Evolutionary conservation across 2,329 filamentous ascomycete species (phyloP), one percentile per base, ranked within the genome.

Genomic region (Chaetomiaceae sp.): DNA sequence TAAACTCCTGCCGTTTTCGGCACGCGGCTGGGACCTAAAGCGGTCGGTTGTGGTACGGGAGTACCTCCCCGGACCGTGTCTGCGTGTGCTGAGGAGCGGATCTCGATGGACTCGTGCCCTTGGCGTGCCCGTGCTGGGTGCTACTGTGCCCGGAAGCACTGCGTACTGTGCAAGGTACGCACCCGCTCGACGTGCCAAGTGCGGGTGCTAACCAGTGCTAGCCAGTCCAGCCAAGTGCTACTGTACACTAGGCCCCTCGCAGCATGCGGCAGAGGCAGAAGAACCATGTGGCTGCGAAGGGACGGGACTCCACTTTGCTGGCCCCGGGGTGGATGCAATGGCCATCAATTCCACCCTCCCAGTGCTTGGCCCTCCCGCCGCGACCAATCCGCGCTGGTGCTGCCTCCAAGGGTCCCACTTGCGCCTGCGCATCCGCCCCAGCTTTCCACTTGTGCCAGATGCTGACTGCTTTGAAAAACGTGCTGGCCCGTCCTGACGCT

Each of bases 401-500:
- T 9, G 32, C 19, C 39, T 39, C 41, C 48, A 47, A 42, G 30
- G 39, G 27, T 49, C 47, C 49, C 50, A 47, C 41, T 39, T 11
- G 6, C 15, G 34, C 42, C 38, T 35, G 45, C 45, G 32, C 35
- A 33, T 36, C 46, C 41, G 45, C 49, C 45, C 48, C 45, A 42
- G 40, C 40, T 40, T 44, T 44, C 43, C 40, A 45, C 50, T 42
- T 38, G 51, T 49, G 47, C 55, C 47, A 52, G 45, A 51, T 55
- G 49, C 53, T 56, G 49, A 51, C 50, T 47, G 45, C 49, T 52
- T 49, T 52, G 51, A 58, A 58, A 58, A 58, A 57, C 56, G 56
- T 58, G 56, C 53, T 55, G 50, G 50, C 50, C 56, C 56, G 55
- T 51, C 55, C 50, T 44, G 46, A 52, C 44, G 39, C 42, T 51